These are phyloP conservation scores for Pleodorina starrii DNA, from an alignment of 139 green algal genomes.

Conservation along the genomic window DNA sequence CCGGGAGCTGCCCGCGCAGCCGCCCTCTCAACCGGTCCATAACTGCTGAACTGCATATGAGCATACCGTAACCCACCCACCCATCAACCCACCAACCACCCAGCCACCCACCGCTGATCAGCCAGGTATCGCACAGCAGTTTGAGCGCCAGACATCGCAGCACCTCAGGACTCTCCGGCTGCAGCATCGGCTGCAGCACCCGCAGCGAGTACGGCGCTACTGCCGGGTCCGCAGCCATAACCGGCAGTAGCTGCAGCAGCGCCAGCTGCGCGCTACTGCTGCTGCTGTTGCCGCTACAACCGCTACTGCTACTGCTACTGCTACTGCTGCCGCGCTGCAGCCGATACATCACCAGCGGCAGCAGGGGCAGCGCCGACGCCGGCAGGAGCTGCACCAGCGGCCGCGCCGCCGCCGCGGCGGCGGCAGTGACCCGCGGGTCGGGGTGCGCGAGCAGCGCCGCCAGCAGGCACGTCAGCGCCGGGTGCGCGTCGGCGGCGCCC, in stretches of 20 bases:
- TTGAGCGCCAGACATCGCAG: conserved; percentile 67
- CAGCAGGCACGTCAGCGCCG: conserved; percentile 23
- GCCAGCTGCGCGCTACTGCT: conserved; percentile 45
- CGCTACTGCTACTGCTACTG: neutral
- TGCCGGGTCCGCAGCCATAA: conserved; percentile 50
- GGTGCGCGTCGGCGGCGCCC: neutral
- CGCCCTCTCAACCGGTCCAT: no score
- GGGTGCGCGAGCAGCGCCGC: conserved; percentile 50
- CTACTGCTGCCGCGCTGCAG: neutral
- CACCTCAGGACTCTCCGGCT: conserved; percentile 30
- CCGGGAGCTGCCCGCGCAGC: no score
- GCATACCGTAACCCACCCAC: no score
- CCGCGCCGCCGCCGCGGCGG: conserved; percentile 26
- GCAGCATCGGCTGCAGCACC: conserved; percentile 56
- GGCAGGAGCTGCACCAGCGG: conserved; percentile 55
- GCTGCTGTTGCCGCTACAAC: neutral
- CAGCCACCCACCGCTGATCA: conserved; percentile 32
- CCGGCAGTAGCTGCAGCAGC: conserved; percentile 57
- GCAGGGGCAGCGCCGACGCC: conserved; percentile 48
- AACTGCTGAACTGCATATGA: no score
- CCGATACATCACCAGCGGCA: conserved; percentile 52
- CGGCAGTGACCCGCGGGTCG: conserved; percentile 6
- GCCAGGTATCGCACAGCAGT: conserved; percentile 66
- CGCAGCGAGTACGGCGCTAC: conserved; percentile 64
- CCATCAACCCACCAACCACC: no score